Conservation (phyloP, 106 monocot genomes). For the Allium cepa region DNA sequence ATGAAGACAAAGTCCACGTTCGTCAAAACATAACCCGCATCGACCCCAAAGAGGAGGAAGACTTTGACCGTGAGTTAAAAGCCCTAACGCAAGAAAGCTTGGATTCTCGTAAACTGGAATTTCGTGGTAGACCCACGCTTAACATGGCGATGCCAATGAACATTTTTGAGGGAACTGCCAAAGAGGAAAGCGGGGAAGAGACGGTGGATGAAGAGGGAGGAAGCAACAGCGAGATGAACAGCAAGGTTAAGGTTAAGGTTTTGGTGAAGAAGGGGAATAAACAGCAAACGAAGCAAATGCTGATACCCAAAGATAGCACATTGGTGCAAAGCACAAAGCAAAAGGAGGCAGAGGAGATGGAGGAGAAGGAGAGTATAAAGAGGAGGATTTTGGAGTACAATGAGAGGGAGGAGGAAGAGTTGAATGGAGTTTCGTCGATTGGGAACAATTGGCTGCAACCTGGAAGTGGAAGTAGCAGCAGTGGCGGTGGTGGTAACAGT, state of each 20-base stretch:
- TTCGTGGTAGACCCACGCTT: constrained; percentile 54
- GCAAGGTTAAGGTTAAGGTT: constrained; percentile 78
- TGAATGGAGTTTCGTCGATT: constrained; percentile 38
- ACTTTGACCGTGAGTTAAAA: constrained; percentile 83
- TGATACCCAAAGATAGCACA: constrained; percentile 66
- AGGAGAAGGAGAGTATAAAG: constrained; percentile 92
- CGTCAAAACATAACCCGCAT: constrained; percentile 60
- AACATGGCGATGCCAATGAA: constrained; percentile 99
- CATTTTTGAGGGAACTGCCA: constrained; percentile 71
- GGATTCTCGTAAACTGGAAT: constrained; percentile 74
- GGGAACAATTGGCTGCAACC: constrained; percentile 42
- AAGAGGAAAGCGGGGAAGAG: constrained; percentile 91
- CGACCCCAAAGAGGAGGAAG: constrained; percentile 82
- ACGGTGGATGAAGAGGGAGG: constrained; percentile 64
- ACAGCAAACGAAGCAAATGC: constrained; percentile 97
- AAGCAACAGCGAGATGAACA: constrained; percentile 21
- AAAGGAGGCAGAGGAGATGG: constrained; percentile 82
- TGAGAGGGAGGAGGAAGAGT: constrained; percentile 94
- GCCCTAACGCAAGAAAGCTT: constrained; percentile 94
- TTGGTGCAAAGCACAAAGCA: constrained; percentile 90
- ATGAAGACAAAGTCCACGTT: constrained; percentile 73
- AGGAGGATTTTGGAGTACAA: constrained; percentile 92
- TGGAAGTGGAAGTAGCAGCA: constrained; percentile 17
- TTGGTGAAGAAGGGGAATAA: constrained; percentile 87
- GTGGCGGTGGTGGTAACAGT: constrained; percentile 2